Percentiles rank a stretch among this genome's conserved stretches.
Conservation (phyloP, 2,329 filamentous ascomycete species). For the Nigrospora sphaerica region DNA sequence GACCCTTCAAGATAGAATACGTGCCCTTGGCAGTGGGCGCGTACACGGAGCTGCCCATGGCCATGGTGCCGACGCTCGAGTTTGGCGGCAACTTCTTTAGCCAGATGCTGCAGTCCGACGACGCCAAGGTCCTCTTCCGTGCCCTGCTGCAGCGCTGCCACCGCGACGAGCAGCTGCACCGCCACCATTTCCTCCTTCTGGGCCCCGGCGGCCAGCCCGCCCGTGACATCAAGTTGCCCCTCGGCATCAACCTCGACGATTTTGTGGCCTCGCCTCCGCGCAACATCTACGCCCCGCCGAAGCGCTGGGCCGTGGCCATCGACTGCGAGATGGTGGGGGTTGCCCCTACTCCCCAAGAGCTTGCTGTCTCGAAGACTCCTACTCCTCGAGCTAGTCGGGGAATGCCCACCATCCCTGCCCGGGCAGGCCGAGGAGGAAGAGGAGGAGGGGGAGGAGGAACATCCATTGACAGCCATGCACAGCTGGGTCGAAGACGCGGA, state of each 20-base stretch:
- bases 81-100: too few relatives aligned
- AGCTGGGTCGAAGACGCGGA: neutral
- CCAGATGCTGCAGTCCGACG: too few relatives aligned
- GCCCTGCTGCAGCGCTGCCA: neutral
- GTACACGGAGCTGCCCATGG: too few relatives aligned
- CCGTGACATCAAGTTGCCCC: slow-evolving; percentile 1
- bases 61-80: too few relatives aligned
- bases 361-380: too few relatives aligned
- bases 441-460: neutral
- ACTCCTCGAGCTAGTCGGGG: too few relatives aligned
- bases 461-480: neutral
- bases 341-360: neutral
- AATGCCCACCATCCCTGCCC: too few relatives aligned
- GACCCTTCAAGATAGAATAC: too few relatives aligned
- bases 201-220: neutral
- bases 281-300: neutral
- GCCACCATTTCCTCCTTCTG: neutral
- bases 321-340: slow-evolving; percentile 43
- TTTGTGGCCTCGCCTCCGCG: neutral
- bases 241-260: neutral
- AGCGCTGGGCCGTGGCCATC: slow-evolving; percentile 28
- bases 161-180: neutral
- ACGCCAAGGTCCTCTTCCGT: too few relatives aligned
- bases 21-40: too few relatives aligned
- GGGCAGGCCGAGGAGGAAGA: neutral